Conservation (phyloP, 805 yeast species). For the Clavispora vitiphila region DNA sequence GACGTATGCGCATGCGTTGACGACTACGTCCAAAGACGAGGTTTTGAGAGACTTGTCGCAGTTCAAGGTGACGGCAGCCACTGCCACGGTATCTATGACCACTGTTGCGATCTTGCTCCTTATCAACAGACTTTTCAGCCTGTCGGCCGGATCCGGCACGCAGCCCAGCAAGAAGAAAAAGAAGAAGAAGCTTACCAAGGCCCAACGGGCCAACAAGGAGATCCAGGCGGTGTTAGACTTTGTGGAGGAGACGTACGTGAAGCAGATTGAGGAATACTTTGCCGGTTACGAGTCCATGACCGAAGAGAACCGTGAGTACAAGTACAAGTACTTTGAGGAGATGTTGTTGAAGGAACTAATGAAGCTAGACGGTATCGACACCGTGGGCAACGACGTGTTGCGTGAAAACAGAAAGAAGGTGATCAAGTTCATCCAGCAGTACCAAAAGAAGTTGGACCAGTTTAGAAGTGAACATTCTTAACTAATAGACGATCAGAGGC, state of each 20-base stretch:
- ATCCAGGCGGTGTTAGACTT: slow-evolving; percentile 36
- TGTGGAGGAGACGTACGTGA: slow-evolving; percentile 38
- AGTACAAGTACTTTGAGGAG: slow-evolving; percentile 59
- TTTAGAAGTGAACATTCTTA: slow-evolving; percentile 20
- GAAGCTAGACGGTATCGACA: slow-evolving; percentile 62
- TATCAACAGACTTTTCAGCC: slow-evolving; percentile 14
- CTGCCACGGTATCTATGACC: slow-evolving; percentile 28
- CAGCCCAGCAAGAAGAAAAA: slow-evolving; percentile 14
- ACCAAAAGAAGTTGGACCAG: slow-evolving; percentile 51
- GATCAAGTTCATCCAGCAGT: slow-evolving; percentile 56
- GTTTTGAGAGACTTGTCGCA: slow-evolving; percentile 25
- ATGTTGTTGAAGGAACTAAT: slow-evolving; percentile 60
- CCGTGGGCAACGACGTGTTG: slow-evolving; percentile 44
- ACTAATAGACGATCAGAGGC: not conserved
- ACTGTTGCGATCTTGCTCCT: slow-evolving; percentile 25
- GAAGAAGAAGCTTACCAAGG: slow-evolving; percentile 35
- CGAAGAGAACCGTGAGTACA: slow-evolving; percentile 33
- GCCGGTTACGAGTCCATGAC: slow-evolving; percentile 7
- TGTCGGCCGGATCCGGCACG: slow-evolving; percentile 1
- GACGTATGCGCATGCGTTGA: slow-evolving; percentile 10
- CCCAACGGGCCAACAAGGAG: slow-evolving; percentile 35
- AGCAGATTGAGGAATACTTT: slow-evolving; percentile 16
- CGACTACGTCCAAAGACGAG: slow-evolving; percentile 16
- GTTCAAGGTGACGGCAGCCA: slow-evolving; percentile 29
- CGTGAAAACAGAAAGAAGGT: slow-evolving; percentile 55